Conservation (phyloP, 2,329 filamentous ascomycete genomes). For the Aspergillus costaricaensis region DNA sequence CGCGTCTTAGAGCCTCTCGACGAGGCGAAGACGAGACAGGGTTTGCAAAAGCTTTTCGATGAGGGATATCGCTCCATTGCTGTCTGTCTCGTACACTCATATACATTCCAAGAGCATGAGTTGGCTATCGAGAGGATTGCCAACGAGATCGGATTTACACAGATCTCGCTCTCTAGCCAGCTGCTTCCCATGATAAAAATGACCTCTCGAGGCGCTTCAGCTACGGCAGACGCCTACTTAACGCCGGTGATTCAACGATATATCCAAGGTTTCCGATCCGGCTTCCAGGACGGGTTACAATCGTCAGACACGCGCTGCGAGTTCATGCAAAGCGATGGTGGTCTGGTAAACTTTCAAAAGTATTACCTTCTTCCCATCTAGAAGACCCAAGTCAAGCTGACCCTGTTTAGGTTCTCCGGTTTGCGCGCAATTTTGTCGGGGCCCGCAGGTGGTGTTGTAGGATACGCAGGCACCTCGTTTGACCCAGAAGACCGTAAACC, state of each 20-base stretch:
- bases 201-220: constrained; percentile 72
- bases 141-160: constrained; percentile 74
- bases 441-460: constrained; percentile 87
- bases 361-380: not conserved
- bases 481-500: constrained; percentile 78
- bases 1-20: constrained; percentile 53
- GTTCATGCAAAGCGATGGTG: constrained; percentile 93
- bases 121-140: constrained; percentile 74
- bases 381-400: not conserved
- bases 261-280: constrained; percentile 45
- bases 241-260: constrained; percentile 79
- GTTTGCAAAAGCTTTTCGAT: not conserved
- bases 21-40: not conserved
- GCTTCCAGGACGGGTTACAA: constrained; percentile 64
- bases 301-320: constrained; percentile 59
- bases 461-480: constrained; percentile 88
- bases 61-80: not conserved
- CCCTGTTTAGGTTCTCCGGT: constrained; percentile 66
- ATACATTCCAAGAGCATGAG: constrained; percentile 82
- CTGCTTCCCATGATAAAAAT: constrained; percentile 89
- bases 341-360: constrained; percentile 54
- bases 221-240: constrained; percentile 77
- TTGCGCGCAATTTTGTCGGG: constrained; percentile 86
- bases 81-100: not conserved
- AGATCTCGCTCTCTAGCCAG: constrained; percentile 71